phyloP scores from a whole-genome alignment of 2,329 filamentous ascomycete species.

The Botrytis elliptica region DNA sequence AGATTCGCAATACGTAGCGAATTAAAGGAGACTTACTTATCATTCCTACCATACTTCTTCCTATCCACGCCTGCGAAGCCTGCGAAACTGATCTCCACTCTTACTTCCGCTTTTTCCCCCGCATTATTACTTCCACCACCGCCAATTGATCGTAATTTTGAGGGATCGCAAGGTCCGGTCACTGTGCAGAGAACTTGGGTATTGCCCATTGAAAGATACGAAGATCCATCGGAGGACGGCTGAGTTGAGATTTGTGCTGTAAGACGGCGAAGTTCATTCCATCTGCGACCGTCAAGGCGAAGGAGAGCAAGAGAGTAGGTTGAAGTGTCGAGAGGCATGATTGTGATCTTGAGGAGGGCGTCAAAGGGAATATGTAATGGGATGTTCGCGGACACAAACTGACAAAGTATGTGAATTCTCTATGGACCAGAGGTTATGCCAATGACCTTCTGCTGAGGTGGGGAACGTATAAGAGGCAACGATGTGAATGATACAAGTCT shows the following conservation, averaged over 20 bases:
- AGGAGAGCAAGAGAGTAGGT: slow-evolving; percentile 85
- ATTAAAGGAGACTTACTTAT: slow-evolving; percentile 61
- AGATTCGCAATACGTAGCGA: background rate
- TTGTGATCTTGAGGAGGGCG: background rate
- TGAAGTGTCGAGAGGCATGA: slow-evolving; percentile 87
- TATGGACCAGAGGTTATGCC: background rate
- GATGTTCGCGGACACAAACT: background rate
- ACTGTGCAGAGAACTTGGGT: slow-evolving; percentile 96
- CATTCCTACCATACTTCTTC: slow-evolving; percentile 69
- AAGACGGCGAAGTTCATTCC: slow-evolving; percentile 93
- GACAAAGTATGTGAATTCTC: background rate
- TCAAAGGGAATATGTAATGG: background rate
- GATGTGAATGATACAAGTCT: background rate
- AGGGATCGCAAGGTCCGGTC: slow-evolving; percentile 74
- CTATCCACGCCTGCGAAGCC: slow-evolving; percentile 87
- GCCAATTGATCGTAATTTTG: slow-evolving; percentile 39
- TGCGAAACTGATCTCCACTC: slow-evolving; percentile 79
- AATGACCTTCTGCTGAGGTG: background rate
- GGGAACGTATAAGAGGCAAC: background rate
- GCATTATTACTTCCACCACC: slow-evolving; percentile 43
- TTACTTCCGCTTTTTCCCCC: slow-evolving; percentile 61
- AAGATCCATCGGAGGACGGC: slow-evolving; percentile 86
- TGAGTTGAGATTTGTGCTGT: slow-evolving; percentile 90
- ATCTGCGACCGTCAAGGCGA: slow-evolving; percentile 80
- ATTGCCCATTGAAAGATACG: slow-evolving; percentile 95